Evolutionary conservation across 202 grass and related monocot species (phyloP), one percentile per base, ranked within the genome.

Genomic region (Saccharum hybrid): DNA sequence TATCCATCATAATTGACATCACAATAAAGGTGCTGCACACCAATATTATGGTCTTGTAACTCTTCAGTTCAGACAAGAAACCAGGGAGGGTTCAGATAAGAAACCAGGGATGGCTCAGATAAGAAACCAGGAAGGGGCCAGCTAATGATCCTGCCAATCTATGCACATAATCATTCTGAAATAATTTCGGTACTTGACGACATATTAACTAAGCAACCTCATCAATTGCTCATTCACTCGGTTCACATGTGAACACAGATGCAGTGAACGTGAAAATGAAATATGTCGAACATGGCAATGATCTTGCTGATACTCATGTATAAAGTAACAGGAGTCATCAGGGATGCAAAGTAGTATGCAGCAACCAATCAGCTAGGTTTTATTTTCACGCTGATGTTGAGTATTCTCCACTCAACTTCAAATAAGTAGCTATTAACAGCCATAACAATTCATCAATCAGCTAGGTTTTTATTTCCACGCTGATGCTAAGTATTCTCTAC

Each of bases 341-440:
- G 56, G 2, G 37, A 66, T 26, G 23, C 52, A 59, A 76, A 31
- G 12, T 42, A 77, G 71, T 65, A 78, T 83, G 57, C 59, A 6
- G 49, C 57, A 81, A 13, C 68, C 41, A 63, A 60, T 88, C 76
- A 81, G 22, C 21, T 18, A 61, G 38, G 74, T 36, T 57, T 77
- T 19, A 36, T 63, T 15, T 22, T 40, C 51, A 76, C 34, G 57
- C 1, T 11, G 10, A 14, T n/a, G 52, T 31, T 18, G 8, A 49
- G 62, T n/a, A 26, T 28, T 15, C n/a, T 66, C 21, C 43, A 43
- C 22, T 40, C 1, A 65, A 85, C 8, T 74, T 45, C 26, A 39
- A 74, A 56, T 0, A 45, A 67, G 21, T 8, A 78, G 0, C 72
- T 52, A 15, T n/a, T 51, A 51, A 41, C 34, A 61, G 22, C 26